A percentile compares a stretch with the other conserved stretches of the same genome.
phyloP scores from a whole-genome alignment of 331 rosid species.

The Cydonia oblonga region DNA sequence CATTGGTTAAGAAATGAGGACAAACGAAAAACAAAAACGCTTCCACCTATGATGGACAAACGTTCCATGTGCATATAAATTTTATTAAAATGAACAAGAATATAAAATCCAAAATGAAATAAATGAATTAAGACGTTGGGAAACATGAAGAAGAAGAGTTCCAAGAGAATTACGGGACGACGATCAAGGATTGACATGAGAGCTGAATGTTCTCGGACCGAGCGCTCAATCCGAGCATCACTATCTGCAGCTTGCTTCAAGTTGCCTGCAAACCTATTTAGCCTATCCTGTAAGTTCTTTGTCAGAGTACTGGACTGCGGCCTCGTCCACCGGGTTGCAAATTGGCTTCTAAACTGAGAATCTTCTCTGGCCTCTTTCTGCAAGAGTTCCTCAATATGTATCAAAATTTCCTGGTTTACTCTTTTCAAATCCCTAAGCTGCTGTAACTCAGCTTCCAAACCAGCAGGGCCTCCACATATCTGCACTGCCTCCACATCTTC shows the following conservation, averaged over 20 bases:
- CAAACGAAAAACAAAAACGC: background rate
- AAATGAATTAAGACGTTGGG: background rate
- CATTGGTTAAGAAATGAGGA: background rate
- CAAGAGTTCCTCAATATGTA: constrained; percentile 80
- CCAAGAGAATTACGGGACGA: constrained; percentile 52
- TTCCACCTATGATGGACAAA: background rate
- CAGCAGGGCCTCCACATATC: constrained; percentile 84
- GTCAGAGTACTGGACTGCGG: constrained; percentile 89
- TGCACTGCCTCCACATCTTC: constrained; percentile 98
- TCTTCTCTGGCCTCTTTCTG: constrained; percentile 90
- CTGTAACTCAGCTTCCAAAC: constrained; percentile 85
- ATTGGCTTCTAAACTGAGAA: constrained; percentile 79
- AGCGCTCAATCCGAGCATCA: constrained; percentile 80
- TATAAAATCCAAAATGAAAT: background rate
- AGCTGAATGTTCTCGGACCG: constrained; percentile 68
- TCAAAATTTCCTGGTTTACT: constrained; percentile 73
- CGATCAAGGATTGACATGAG: constrained; percentile 81
- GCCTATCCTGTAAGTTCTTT: constrained; percentile 82
- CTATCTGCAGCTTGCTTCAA: constrained; percentile 94
- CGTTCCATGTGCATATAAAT: background rate
- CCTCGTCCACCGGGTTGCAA: constrained; percentile 90
- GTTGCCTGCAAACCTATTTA: constrained; percentile 82
- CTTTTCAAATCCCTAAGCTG: constrained; percentile 83
- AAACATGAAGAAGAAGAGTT: background rate
- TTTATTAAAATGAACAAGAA: background rate